Base-by-base conservation (phyloP, 345 rosid genomes). In the Murraya paniculata region DNA sequence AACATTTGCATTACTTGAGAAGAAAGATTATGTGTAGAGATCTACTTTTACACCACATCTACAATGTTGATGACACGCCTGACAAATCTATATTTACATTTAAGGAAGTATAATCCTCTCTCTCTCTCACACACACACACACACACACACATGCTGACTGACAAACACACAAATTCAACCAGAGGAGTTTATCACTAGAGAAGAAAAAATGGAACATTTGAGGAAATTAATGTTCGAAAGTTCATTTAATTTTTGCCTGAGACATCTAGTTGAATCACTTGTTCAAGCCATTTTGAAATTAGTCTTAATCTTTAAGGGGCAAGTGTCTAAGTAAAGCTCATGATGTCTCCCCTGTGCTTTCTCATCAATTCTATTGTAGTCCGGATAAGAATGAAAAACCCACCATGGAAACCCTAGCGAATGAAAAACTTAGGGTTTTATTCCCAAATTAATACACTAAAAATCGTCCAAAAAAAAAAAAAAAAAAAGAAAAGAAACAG, bases 381-480 rank as follows among this genome's bases (percentile, higher is more conserved):
- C 21, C 55, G n/a, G 36, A 55, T 36, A 65, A 65, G 48, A 60
- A 64, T 71, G 36, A 35, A 35, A 61, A 60, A 57, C 75, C 53
- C 53, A 65, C 45, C 65, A 39, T 30, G 62, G 74, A 77, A 61
- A 66, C 72, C 78, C 68, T 78, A 72, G 36, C 78, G 36, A 71
- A 30, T 38, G 30, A 9, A 33, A 22, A 39, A 74, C 50, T 13
- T 53, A 53, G 57, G 57, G 57, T 53, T 53, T 53, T 45, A 16
- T 7, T 53, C 57, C 22, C 57, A 53, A 53, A 33, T 71, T 11
- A 25, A 3, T 18, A 56, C 27, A 22, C 45, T 33, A 30, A 71
- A 50, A 78, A 72, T 76, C 78, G 72, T 72, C 45, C 2, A 19
- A 53, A 18, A 53, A 50, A 50, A 50, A 11, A 5, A 65, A 77